These are phyloP conservation scores for Pelargonium cotyledonis DNA, from an alignment of 441 rosid species.

Conservation along the genomic window DNA sequence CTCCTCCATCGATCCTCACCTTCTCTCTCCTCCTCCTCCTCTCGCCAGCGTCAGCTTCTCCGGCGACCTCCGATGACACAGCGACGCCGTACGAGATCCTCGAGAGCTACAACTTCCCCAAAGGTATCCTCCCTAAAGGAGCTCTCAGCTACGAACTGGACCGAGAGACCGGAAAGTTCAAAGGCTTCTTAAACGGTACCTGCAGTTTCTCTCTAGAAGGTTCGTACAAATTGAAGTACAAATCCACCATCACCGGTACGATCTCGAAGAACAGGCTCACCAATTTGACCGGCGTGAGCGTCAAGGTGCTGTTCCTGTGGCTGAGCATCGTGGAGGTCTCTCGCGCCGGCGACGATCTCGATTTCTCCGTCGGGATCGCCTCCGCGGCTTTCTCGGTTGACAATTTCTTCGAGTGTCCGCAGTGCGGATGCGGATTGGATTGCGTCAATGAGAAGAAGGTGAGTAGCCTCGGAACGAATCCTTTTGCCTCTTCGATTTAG, in stretches of 20 bases:
- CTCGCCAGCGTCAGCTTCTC: not conserved
- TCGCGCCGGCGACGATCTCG: slow-evolving; percentile 3
- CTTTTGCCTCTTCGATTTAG: slow-evolving; percentile 13
- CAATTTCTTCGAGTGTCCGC: slow-evolving; percentile 16
- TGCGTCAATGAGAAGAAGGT: slow-evolving; percentile 1
- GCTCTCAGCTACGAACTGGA: slow-evolving; percentile 15
- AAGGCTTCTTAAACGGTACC: slow-evolving; percentile 11
- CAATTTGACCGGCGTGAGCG: slow-evolving; percentile 14
- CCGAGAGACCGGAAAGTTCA: slow-evolving; percentile 15
- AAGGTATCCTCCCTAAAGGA: slow-evolving; percentile 22
- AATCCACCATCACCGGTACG: slow-evolving; percentile 13
- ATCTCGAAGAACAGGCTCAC: not conserved
- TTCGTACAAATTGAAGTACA: slow-evolving; percentile 16
- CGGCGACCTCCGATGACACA: not conserved
- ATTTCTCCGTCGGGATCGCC: slow-evolving; percentile 18
- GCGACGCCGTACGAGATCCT: slow-evolving; percentile 16
- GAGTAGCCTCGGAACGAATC: slow-evolving; percentile 6
- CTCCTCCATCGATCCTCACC: not conserved
- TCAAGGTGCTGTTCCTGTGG: slow-evolving; percentile 18
- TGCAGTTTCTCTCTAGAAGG: slow-evolving; percentile 23
- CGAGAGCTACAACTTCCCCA: slow-evolving; percentile 16
- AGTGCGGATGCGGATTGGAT: slow-evolving; percentile 20
- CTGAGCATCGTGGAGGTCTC: slow-evolving; percentile 17
- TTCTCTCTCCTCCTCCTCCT: slow-evolving; percentile 7
- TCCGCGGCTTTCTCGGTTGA: slow-evolving; percentile 16